These are phyloP conservation scores for Coniferiporia weirii DNA, from an alignment of 1,284 basidiomycete genomes.

Conservation along the genomic window DNA sequence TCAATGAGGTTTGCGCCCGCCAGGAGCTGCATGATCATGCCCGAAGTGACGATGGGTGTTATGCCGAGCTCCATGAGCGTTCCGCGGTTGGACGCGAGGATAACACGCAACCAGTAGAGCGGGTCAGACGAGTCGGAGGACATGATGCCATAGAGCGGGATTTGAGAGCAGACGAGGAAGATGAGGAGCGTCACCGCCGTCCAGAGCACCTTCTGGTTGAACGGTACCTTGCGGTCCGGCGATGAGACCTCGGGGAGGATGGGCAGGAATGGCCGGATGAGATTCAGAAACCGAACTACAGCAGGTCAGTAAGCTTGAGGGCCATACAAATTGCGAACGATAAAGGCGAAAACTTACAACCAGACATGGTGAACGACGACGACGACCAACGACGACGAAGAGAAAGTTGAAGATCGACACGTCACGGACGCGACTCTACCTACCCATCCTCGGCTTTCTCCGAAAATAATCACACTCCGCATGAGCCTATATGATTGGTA, in stretches of 20 bases:
- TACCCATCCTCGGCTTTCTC: neutral
- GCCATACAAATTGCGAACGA: neutral
- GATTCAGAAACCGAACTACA: constrained; percentile 89
- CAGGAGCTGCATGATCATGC: constrained; percentile 99
- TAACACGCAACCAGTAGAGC: constrained; percentile 99
- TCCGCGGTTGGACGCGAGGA: constrained; percentile 96
- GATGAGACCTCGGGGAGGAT: constrained; percentile 93
- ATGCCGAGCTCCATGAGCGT: constrained; percentile 99
- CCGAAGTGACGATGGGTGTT: constrained; percentile 93
- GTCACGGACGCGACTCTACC: neutral
- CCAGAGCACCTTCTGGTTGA: constrained; percentile 97
- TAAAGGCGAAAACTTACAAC: constrained; percentile 12
- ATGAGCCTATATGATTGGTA: no score
- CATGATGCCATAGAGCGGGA: constrained; percentile 96
- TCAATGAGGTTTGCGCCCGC: constrained; percentile 97
- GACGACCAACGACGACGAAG: constrained; percentile 12
- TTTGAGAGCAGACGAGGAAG: constrained; percentile 96
- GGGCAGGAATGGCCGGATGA: constrained; percentile 92
- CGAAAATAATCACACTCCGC: neutral
- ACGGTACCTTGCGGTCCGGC: constrained; percentile 93
- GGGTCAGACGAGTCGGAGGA: constrained; percentile 97
- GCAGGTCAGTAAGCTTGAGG: neutral
- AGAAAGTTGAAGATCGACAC: constrained; percentile 1
- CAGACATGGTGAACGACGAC: constrained; percentile 15
- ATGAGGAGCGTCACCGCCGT: constrained; percentile 96